Conservation (phyloP, 2,329 filamentous ascomycete genomes). For the Xenosphaeropsis pyriputrescens region DNA sequence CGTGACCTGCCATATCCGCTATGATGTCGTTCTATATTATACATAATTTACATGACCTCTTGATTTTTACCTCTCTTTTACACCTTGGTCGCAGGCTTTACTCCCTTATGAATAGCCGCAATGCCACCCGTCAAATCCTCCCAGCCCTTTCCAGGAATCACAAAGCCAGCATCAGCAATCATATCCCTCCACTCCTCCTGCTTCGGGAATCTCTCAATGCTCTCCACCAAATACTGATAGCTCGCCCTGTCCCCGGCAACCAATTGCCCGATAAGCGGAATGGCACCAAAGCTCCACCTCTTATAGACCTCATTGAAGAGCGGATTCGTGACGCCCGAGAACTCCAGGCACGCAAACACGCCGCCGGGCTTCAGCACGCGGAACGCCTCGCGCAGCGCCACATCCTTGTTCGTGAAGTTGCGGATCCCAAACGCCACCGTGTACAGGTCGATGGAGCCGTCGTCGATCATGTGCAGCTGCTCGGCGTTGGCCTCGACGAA, state of each 20-base stretch:
- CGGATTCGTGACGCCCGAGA: slow-evolving; percentile 62
- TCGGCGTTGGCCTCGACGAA: slow-evolving; percentile 92
- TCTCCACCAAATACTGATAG: slow-evolving; percentile 98
- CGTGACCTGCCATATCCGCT: too few species aligned
- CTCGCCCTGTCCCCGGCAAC: slow-evolving; percentile 89
- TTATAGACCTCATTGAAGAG: slow-evolving; percentile 81
- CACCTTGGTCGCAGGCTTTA: slow-evolving; percentile 47
- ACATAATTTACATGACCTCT: too few species aligned
- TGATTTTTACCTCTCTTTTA: slow-evolving; percentile 1
- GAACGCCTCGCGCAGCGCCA: slow-evolving; percentile 68
- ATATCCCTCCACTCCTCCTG: slow-evolving; percentile 75
- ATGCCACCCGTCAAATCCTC: slow-evolving; percentile 88
- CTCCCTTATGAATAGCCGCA: slow-evolving; percentile 89
- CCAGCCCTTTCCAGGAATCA: slow-evolving; percentile 68
- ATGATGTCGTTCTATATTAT: too few species aligned
- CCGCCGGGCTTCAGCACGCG: slow-evolving; percentile 87
- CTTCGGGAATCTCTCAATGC: slow-evolving; percentile 82
- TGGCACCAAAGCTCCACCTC: slow-evolving; percentile 88
- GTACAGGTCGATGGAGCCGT: slow-evolving; percentile 76
- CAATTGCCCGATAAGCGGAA: slow-evolving; percentile 87
- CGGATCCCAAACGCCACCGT: slow-evolving; percentile 96
- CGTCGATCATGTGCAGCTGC: slow-evolving; percentile 48
- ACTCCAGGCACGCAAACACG: slow-evolving; percentile 93
- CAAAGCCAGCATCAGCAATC: slow-evolving; percentile 75
- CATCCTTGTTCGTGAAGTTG: slow-evolving; percentile 88